phyloP scores from a whole-genome alignment of 192 early-diverging fungal species.

The Coemansia guatemalensis region DNA sequence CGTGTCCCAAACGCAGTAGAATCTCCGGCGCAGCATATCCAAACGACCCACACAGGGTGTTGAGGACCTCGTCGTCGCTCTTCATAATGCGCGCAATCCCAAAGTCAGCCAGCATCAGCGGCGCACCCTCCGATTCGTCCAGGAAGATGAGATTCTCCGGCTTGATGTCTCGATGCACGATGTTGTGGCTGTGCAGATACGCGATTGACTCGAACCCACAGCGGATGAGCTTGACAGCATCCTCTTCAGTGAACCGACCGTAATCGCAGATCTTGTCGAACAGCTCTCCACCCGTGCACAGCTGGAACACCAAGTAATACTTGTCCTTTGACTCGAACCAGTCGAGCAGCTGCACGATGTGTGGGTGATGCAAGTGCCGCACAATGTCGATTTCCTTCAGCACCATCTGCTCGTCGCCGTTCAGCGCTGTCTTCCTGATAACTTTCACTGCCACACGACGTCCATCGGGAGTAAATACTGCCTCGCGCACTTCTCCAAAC shows the following conservation, averaged over 20 bases:
- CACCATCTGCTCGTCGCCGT: constrained; percentile 84
- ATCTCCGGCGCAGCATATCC: constrained; percentile 89
- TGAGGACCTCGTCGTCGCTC: constrained; percentile 66
- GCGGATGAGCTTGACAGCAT: constrained; percentile 74
- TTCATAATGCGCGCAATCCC: constrained; percentile 71
- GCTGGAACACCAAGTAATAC: constrained; percentile 74
- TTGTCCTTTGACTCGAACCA: constrained; percentile 74
- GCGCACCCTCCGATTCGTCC: constrained; percentile 58
- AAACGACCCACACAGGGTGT: constrained; percentile 83
- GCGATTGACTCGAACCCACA: constrained; percentile 74
- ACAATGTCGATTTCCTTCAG: constrained; percentile 89
- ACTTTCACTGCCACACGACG: constrained; percentile 88
- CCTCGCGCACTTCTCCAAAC: constrained; percentile 72
- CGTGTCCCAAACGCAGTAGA: constrained; percentile 76
- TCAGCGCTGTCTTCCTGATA: constrained; percentile 83
- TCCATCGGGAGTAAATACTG: constrained; percentile 66
- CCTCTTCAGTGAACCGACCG: constrained; percentile 79
- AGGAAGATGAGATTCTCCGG: constrained; percentile 88
- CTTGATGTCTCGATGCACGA: constrained; percentile 85
- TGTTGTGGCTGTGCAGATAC: constrained; percentile 82
- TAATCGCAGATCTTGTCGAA: constrained; percentile 79
- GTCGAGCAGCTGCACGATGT: constrained; percentile 81
- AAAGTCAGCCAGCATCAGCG: constrained; percentile 86
- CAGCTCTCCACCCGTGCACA: constrained; percentile 86
- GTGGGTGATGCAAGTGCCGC: constrained; percentile 77